A percentile compares a stretch with the other conserved stretches of the same genome.
Evolutionary conservation across 257 asterid genomes (phyloP).

Genomic region (Paraleonurus japonicus): DNA sequence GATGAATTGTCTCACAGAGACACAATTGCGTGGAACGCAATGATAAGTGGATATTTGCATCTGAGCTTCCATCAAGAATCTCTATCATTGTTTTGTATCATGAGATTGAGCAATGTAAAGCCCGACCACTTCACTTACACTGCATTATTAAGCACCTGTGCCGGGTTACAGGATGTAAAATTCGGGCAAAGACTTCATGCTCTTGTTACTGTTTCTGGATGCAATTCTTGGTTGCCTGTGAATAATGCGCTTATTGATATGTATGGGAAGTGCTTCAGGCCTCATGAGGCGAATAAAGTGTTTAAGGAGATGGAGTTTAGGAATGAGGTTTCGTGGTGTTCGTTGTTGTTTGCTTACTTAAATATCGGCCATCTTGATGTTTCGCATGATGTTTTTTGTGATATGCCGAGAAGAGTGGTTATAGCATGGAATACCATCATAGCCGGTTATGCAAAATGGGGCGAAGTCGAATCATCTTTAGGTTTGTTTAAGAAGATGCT

Average conservation of each 20-base stretch:
- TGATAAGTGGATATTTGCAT: conserved; percentile 60
- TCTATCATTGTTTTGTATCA: conserved; percentile 39
- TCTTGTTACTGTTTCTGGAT: conserved; percentile 46
- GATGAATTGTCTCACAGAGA: conserved; percentile 67
- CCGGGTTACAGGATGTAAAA: conserved; percentile 36
- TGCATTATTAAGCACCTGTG: conserved; percentile 47
- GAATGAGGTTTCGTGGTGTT: conserved; percentile 83
- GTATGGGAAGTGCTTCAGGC: conserved; percentile 64
- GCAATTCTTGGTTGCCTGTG: conserved; percentile 44
- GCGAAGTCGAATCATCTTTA: conserved; percentile 40
- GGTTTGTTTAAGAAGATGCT: conserved; percentile 58
- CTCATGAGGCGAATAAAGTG: conserved; percentile 42
- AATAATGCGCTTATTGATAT: conserved; percentile 66
- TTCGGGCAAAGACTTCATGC: conserved; percentile 50
- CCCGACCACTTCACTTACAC: conserved; percentile 67
- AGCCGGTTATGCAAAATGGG: conserved; percentile 52
- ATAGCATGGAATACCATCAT: conserved; percentile 74
- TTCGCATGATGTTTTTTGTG: conserved; percentile 34
- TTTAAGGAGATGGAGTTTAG: conserved; percentile 54
- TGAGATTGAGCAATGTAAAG: conserved; percentile 42
- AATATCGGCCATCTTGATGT: conserved; percentile 45
- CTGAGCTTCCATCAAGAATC: conserved; percentile 54
- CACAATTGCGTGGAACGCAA: conserved; percentile 67
- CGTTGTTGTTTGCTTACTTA: conserved; percentile 60
- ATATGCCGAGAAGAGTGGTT: conserved; percentile 59